Conservation (phyloP, 768 basidiomycete genomes). For the Trametes cinnabarina region DNA sequence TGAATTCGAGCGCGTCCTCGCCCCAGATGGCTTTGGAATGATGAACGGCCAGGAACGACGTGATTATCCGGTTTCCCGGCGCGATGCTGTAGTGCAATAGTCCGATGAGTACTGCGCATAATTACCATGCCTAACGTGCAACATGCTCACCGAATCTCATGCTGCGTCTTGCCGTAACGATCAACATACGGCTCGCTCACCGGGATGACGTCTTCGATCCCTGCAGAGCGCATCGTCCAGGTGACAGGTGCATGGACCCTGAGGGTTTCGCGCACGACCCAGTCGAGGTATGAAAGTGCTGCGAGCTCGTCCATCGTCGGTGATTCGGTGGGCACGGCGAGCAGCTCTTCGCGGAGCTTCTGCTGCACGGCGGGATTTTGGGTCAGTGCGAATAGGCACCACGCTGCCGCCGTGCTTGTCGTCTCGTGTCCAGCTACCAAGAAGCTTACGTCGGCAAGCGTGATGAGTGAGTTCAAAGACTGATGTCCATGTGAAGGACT, state of each 20-base stretch:
- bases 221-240: slow-evolving; percentile 45
- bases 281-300: slow-evolving; percentile 64
- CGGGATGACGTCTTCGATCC: slow-evolving; percentile 49
- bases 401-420: slow-evolving; percentile 33
- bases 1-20: slow-evolving; percentile 57
- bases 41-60: slow-evolving; percentile 56
- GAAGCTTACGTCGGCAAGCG: slow-evolving; percentile 5
- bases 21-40: slow-evolving; percentile 56
- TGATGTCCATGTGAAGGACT: too few relatives aligned
- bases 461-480: too few relatives aligned
- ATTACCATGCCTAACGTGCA: neutral
- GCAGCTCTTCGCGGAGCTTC: slow-evolving; percentile 40
- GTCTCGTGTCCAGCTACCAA: slow-evolving; percentile 41
- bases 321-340: slow-evolving; percentile 37
- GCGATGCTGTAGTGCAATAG: slow-evolving; percentile 14
- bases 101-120: too few relatives aligned
- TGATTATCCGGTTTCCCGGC: slow-evolving; percentile 32
- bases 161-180: slow-evolving; percentile 9
- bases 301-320: slow-evolving; percentile 70
- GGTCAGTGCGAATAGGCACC: slow-evolving; percentile 39
- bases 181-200: slow-evolving; percentile 32
- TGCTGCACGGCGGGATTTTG: slow-evolving; percentile 34
- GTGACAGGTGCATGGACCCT: slow-evolving; percentile 54
- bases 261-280: slow-evolving; percentile 56
- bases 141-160: slow-evolving; percentile 29